Conservation (phyloP, 1,284 basidiomycete genomes). For the Microstroma glucosiphilum region DNA sequence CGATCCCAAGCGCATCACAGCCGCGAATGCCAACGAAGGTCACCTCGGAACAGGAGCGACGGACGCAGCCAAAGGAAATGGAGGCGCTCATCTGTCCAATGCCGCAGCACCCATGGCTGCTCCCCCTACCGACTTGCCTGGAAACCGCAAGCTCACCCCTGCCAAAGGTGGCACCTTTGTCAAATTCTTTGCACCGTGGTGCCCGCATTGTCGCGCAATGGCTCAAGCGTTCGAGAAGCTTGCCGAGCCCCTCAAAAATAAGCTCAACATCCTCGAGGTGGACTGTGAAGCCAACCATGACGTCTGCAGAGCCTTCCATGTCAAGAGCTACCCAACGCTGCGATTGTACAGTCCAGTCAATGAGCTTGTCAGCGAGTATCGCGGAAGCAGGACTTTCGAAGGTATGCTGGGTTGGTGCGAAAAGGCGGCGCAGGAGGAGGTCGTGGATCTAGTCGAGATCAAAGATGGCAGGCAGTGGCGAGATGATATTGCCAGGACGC, state of each 20-base stretch:
- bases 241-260: conserved; percentile 28
- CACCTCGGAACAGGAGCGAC: not conserved
- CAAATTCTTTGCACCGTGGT: conserved; percentile 45
- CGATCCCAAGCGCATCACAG: not conserved
- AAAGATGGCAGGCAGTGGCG: not conserved
- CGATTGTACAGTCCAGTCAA: conserved; percentile 16
- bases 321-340: conserved; percentile 37
- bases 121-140: not conserved
- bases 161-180: not conserved
- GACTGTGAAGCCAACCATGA: conserved; percentile 37
- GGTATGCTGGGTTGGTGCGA: conserved; percentile 37
- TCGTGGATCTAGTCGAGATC: not conserved
- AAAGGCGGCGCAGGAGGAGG: conserved; percentile 5
- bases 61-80: not conserved
- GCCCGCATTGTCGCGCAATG: conserved; percentile 49
- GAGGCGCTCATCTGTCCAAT: conserved; percentile 1
- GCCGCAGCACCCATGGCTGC: not conserved
- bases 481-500: not conserved
- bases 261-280: conserved; percentile 44
- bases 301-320: conserved; percentile 28
- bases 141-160: conserved; percentile 1
- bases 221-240: conserved; percentile 32
- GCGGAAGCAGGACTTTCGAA: conserved; percentile 32
- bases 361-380: conserved; percentile 24
- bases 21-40: conserved; percentile 1